Evolutionary conservation across 345 rosid species (phyloP).

Genomic region (Arabis hirsuta): DNA sequence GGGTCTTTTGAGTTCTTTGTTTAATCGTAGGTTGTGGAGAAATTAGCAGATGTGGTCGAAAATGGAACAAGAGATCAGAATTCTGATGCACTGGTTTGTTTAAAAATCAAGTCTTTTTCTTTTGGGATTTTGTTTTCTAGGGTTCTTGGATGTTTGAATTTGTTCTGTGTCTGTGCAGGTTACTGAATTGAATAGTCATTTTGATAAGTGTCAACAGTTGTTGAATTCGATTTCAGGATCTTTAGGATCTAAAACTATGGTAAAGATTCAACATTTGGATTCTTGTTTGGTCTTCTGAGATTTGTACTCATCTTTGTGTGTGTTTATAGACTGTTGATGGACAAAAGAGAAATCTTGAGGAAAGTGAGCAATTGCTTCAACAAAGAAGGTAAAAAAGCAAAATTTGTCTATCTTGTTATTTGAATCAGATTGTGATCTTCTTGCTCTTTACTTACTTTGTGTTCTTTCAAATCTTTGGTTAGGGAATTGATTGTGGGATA

Average conservation of each 20-base stretch:
- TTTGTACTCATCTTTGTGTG: not conserved
- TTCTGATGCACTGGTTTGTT: constrained; percentile 52
- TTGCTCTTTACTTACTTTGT: constrained; percentile 8
- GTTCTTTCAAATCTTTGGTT: constrained; percentile 25
- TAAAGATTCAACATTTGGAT: constrained; percentile 36
- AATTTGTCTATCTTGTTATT: not conserved
- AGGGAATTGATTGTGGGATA: constrained; percentile 72
- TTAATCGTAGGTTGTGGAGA: constrained; percentile 65
- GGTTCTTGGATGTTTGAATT: constrained; percentile 22
- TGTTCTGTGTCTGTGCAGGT: constrained; percentile 40
- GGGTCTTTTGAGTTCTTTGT: not conserved
- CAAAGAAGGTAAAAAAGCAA: constrained; percentile 57
- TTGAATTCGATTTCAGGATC: constrained; percentile 79
- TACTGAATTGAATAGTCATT: constrained; percentile 70
- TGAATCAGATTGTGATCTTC: constrained; percentile 23
- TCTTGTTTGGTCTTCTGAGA: not conserved
- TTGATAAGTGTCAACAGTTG: constrained; percentile 91
- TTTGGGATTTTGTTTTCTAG: constrained; percentile 6
- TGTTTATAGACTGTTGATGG: constrained; percentile 75
- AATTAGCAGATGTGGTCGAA: constrained; percentile 66
- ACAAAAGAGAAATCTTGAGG: constrained; percentile 77
- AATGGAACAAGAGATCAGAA: constrained; percentile 80
- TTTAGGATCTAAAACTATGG: constrained; percentile 68
- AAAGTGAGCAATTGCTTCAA: constrained; percentile 67
- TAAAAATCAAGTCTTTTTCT: not conserved